Conservation (phyloP, 1,139 yeast species). For the Hansenula sp. region DNA sequence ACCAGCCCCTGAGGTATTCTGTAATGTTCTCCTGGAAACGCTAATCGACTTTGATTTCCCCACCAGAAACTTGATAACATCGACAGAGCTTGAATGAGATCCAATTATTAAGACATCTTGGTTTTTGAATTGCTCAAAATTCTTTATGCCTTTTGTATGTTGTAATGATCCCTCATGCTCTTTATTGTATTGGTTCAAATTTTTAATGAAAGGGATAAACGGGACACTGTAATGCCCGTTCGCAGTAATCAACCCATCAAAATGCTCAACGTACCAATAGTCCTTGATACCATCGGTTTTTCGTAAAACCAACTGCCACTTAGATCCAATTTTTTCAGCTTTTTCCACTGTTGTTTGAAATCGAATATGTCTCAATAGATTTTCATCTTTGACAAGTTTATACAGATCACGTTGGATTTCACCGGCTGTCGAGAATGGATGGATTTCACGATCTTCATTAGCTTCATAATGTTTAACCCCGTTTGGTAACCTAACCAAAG, state of each 20-base stretch:
- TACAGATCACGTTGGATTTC: background rate
- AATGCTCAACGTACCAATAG: constrained; percentile 27
- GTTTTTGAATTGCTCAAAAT: constrained; percentile 27
- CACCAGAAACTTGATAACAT: constrained; percentile 43
- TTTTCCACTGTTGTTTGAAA: constrained; percentile 34
- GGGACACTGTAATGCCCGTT: constrained; percentile 43
- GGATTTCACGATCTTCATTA: background rate
- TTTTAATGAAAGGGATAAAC: constrained; percentile 36
- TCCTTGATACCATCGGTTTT: constrained; percentile 13
- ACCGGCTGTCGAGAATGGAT: background rate
- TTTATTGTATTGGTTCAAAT: constrained; percentile 25
- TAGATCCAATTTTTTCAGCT: constrained; percentile 22
- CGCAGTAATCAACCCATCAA: constrained; percentile 40
- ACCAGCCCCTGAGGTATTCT: background rate
- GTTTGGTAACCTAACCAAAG: constrained; percentile 2
- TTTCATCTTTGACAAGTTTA: background rate
- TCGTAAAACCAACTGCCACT: constrained; percentile 29
- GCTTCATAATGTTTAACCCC: background rate
- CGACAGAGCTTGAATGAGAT: constrained; percentile 39
- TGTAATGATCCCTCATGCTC: constrained; percentile 32
- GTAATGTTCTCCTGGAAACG: constrained; percentile 24
- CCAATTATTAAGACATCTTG: constrained; percentile 44
- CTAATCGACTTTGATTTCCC: constrained; percentile 33
- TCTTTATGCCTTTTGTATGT: constrained; percentile 36
- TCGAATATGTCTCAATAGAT: constrained; percentile 15